These are phyloP conservation scores for Heterobasidion annosum DNA, from an alignment of 1,284 basidiomycete genomes.

Conservation along the genomic window DNA sequence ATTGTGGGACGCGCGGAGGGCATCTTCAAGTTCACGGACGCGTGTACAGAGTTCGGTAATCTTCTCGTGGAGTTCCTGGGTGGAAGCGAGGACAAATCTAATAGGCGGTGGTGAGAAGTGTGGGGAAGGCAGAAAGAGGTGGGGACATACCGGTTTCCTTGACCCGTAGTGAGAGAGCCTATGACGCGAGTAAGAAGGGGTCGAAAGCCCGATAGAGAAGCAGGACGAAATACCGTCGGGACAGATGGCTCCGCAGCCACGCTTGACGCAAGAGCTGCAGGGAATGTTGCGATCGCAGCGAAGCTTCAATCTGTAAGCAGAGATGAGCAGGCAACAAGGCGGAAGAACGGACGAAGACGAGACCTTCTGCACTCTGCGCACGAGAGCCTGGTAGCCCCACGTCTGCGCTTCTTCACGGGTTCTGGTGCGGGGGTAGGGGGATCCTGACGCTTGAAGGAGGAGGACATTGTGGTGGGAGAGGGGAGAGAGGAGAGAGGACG, in stretches of 20 bases:
- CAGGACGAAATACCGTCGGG: conserved; percentile 31
- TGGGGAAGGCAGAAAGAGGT: background rate
- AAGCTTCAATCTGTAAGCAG: conserved; percentile 48
- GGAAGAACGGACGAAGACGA: background rate
- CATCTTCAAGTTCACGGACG: conserved; percentile 72
- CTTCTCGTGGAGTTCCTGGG: conserved; percentile 76
- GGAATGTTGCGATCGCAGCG: conserved; percentile 66
- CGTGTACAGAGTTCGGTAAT: conserved; percentile 67
- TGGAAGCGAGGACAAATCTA: conserved; percentile 76
- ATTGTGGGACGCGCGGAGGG: conserved; percentile 48
- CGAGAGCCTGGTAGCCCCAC: conserved; percentile 66
- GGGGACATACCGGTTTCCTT: conserved; percentile 59
- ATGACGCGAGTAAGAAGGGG: background rate
- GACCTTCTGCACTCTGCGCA: conserved; percentile 70
- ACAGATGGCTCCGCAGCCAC: conserved; percentile 70
- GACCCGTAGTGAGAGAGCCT: conserved; percentile 71
- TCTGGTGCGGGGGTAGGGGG: conserved; percentile 17
- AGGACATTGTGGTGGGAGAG: background rate
- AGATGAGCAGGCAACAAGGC: background rate
- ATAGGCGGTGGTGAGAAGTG: conserved; percentile 8
- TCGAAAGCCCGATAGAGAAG: conserved; percentile 1
- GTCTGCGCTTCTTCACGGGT: conserved; percentile 57
- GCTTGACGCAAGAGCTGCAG: conserved; percentile 55
- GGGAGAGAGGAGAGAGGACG: background rate
- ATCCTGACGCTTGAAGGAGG: background rate